Percentiles rank a stretch among this genome's conserved stretches.
These are phyloP conservation scores for Lodderomyces metapsilosis DNA, from an alignment of 1,139 yeast species.

Conservation along the genomic window DNA sequence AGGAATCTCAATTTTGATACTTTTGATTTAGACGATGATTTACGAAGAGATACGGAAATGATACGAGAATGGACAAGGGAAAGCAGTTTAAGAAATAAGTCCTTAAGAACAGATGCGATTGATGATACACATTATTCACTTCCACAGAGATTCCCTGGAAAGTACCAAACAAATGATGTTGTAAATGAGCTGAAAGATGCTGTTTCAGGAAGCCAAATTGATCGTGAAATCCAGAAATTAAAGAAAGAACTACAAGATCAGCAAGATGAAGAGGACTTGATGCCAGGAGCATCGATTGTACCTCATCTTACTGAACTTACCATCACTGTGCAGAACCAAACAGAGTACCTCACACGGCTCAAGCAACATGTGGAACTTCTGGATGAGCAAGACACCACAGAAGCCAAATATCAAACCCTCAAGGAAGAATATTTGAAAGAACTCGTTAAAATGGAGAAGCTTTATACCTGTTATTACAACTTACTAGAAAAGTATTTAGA, in stretches of 20 bases:
- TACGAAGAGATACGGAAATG: slow-evolving; percentile 13
- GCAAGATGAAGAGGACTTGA: background rate
- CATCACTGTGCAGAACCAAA: background rate
- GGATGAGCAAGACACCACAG: background rate
- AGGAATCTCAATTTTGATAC: slow-evolving; percentile 12
- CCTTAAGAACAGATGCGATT: background rate
- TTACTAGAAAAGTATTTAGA: background rate
- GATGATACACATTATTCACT: slow-evolving; percentile 10
- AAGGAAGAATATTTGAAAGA: background rate
- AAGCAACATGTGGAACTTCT: background rate
- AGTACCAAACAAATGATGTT: slow-evolving; percentile 11
- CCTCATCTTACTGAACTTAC: background rate
- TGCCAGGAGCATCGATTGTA: background rate
- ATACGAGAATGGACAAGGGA: slow-evolving; percentile 12
- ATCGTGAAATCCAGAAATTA: background rate
- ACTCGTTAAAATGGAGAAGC: background rate
- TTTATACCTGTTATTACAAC: background rate
- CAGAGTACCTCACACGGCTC: background rate
- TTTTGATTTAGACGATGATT: slow-evolving; percentile 23
- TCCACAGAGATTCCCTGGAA: slow-evolving; percentile 23
- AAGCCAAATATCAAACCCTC: background rate
- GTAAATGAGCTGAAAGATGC: background rate
- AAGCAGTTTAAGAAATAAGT: background rate
- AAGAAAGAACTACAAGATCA: background rate
- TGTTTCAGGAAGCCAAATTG: background rate